These are phyloP conservation scores for Cladosporium oxysporum DNA, from an alignment of 2,329 filamentous ascomycete genomes.

Conservation along the genomic window DNA sequence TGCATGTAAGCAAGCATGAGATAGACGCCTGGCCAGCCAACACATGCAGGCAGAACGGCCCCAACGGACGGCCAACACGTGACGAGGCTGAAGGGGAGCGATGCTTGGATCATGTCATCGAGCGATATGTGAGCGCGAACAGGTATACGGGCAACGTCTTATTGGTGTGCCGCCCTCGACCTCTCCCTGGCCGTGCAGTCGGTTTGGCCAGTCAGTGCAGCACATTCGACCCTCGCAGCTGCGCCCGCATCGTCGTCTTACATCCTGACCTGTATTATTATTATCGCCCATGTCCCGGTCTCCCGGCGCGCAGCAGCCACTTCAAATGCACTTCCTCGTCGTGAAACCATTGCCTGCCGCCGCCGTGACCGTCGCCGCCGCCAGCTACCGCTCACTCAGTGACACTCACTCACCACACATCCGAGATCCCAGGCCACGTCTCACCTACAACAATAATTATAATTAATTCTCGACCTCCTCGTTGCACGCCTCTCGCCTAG, in stretches of 20 bases:
- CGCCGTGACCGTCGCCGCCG: neutral
- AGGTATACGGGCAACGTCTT: conserved; percentile 18
- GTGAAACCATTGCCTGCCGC: conserved; percentile 1
- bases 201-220: neutral
- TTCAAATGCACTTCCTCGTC: neutral
- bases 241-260: conserved; percentile 17
- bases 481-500: neutral
- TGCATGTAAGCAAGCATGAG: neutral
- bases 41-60: neutral
- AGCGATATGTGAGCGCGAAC: conserved; percentile 5
- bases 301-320: neutral
- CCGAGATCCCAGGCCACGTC: neutral
- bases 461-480: neutral
- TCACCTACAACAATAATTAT: neutral
- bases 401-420: neutral
- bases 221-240: conserved; percentile 4
- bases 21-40: neutral
- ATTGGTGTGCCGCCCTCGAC: conserved; percentile 7
- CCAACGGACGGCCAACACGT: neutral
- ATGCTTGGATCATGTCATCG: conserved; percentile 2
- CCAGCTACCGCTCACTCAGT: neutral
- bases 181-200: conserved; percentile 15
- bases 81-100: neutral
- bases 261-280: conserved; percentile 7
- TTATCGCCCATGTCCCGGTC: neutral